Base-by-base conservation (phyloP, 345 rosid genomes). In the Isatis tinctoria region DNA sequence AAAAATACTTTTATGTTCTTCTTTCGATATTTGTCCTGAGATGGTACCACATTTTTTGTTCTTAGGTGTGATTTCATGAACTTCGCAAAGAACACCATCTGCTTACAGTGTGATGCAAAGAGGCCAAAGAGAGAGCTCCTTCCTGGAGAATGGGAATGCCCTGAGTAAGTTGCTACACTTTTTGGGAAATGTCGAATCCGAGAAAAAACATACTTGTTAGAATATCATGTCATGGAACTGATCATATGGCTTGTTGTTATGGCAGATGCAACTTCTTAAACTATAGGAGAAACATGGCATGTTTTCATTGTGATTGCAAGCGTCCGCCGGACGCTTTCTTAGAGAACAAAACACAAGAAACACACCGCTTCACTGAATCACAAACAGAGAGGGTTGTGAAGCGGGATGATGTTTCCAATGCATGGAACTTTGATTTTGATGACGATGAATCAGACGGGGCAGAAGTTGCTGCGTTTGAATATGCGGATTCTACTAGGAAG, bases 121-220 rank as follows among this genome's bases (percentile, higher is more conserved):
- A 86, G 91, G 70, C 97, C 98, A 12, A 95, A 95, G 87, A 87
- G 97, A 70, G 94, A 92, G 85, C 80, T 95, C 69, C 96, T 95
- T 79, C 99, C 98, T 13, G 99, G 99, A 70, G 99, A 95, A 83
- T 95, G 99, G 99, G 99, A 92, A 84, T 95, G 99, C 82, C 97
- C 97, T 1, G 88, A 85, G 99, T 95, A 89, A 82, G 99, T 80
- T 81, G 70, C 69, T 62, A 48, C 4, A 0, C 73, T 22, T 27
- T 8, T 45, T 18, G 14, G 24, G 5, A 59, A 6, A 37, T 39
- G 4, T 64, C 4, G 8, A 59, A 22, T 6, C 60, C 47, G 54
- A 47, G 62, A 20, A 39, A 44, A 48, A 48, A 12, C 1, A 36
- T 26, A 18, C 13, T 41, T 47, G 24, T n/a, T 9, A 5, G 44